Percentiles rank a stretch among this genome's conserved stretches.
Conservation (phyloP, 305 asterid species). For the Withania somnifera region DNA sequence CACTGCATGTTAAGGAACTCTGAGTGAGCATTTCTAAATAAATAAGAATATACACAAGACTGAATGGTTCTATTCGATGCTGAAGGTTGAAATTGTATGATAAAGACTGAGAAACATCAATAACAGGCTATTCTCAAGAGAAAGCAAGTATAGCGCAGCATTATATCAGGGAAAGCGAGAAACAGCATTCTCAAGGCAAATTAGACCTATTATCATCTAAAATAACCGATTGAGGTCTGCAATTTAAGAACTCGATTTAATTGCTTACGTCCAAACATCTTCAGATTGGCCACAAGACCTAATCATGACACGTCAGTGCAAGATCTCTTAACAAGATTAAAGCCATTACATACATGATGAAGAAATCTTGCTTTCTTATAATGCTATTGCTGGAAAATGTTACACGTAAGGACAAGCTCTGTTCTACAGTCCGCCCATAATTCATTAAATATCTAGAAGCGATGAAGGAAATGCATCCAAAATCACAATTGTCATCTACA, state of each 20-base stretch:
- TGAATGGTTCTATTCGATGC: neutral
- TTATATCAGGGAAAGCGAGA: neutral
- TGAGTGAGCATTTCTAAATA: neutral
- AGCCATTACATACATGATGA: neutral
- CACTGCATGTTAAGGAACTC: conserved; percentile 38
- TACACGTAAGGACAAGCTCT: neutral
- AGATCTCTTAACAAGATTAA: neutral
- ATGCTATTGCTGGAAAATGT: neutral
- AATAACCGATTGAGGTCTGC: neutral
- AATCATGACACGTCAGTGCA: neutral
- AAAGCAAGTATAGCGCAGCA: neutral
- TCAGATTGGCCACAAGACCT: neutral
- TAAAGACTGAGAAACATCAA: neutral
- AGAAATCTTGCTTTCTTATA: neutral
- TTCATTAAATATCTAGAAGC: neutral
- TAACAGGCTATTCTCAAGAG: neutral
- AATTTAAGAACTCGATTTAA: neutral
- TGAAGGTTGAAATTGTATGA: neutral
- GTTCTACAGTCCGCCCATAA: neutral
- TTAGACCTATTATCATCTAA: neutral
- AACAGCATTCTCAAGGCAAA: neutral
- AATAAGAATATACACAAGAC: neutral
- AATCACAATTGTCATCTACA: neutral
- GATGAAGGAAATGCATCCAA: neutral
- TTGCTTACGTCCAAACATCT: neutral